phyloP scores from a whole-genome alignment of 179 eudicot species.

The Actinidia chinensis region DNA sequence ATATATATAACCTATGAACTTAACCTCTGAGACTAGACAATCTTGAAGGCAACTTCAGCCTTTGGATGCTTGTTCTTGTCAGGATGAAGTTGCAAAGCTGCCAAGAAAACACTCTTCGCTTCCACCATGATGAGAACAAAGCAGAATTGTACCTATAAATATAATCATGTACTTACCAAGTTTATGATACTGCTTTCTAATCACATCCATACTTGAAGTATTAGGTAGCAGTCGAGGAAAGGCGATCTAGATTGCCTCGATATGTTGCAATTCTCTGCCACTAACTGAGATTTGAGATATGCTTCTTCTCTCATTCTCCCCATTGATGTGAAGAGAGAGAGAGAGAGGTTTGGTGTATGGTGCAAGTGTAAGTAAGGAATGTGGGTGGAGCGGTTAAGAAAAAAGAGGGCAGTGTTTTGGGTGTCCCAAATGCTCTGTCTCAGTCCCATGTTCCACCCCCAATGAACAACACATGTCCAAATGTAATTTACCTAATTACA shows the following conservation, averaged over 20 bases:
- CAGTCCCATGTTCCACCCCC: no score
- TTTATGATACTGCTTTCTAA: slow-evolving; percentile 61
- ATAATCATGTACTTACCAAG: slow-evolving; percentile 36
- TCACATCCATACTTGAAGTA: slow-evolving; percentile 52
- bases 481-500: no score
- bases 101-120: slow-evolving; percentile 15
- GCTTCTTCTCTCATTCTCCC: not conserved
- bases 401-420: not conserved
- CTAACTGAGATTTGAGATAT: slow-evolving; percentile 3
- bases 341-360: no score
- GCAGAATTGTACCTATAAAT: no score
- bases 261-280: slow-evolving; percentile 31
- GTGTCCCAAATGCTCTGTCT: no score
- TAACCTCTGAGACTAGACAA: slow-evolving; percentile 80
- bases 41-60: slow-evolving; percentile 84
- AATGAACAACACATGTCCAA: no score
- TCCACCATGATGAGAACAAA: no score
- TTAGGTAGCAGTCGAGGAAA: slow-evolving; percentile 68
- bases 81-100: slow-evolving; percentile 84
- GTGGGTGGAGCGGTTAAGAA: slow-evolving; percentile 10
- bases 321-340: not conserved
- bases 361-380: not conserved
- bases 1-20: not conserved
- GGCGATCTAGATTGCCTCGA: slow-evolving; percentile 32
- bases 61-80: slow-evolving; percentile 87